Conservation (phyloP, 805 yeast genomes). For the Suhomyces faveliae region DNA sequence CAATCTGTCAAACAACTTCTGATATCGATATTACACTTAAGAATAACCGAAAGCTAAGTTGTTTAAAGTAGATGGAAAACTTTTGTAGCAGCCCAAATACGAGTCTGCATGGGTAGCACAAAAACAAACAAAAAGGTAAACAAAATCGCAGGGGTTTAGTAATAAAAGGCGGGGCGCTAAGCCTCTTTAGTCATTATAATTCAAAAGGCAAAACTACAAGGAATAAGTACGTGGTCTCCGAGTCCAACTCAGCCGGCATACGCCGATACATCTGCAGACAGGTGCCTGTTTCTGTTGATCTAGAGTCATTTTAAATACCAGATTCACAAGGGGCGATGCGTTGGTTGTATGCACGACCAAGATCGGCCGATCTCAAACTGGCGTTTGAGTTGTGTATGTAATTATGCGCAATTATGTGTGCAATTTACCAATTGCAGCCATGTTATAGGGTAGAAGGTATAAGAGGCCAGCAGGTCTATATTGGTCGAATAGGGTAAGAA, state of each 20-base stretch:
- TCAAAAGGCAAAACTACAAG: background rate
- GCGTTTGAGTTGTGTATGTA: background rate
- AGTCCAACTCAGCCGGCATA: background rate
- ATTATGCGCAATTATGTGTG: background rate
- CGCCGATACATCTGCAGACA: background rate
- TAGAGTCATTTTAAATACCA: background rate
- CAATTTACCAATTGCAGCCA: background rate
- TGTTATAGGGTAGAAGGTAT: background rate
- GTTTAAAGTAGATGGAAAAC: background rate
- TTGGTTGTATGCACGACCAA: background rate
- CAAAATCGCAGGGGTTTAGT: background rate
- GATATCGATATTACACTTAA: background rate
- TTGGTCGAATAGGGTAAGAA: background rate
- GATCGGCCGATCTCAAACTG: background rate
- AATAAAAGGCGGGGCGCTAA: background rate
- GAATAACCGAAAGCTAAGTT: background rate
- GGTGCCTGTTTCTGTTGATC: background rate
- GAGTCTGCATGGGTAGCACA: background rate
- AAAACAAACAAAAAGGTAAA: slow-evolving; percentile 1
- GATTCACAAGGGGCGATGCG: background rate
- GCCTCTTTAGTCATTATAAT: background rate
- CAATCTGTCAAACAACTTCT: background rate
- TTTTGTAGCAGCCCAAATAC: slow-evolving; percentile 1
- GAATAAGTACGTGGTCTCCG: background rate
- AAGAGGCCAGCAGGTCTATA: no score